Evolutionary conservation across 495 filamentous ascomycete genomes (phyloP).

Genomic region (Podospora conica): DNA sequence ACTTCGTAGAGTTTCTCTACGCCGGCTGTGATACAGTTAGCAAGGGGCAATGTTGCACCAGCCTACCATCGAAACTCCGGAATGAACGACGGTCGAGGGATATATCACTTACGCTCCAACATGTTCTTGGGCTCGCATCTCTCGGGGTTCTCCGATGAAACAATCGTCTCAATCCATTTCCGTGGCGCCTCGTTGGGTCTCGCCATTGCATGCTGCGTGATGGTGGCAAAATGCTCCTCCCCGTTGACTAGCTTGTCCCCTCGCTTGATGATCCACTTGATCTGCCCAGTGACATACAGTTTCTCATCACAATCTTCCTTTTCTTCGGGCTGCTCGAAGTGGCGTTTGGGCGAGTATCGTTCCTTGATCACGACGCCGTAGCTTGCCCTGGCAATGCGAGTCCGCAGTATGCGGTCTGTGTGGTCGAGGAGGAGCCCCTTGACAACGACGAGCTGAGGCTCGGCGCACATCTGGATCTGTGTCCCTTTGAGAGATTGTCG

Average conservation of each 20-base stretch:
- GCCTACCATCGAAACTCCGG: too few species aligned
- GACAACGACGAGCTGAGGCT: constrained; percentile 7
- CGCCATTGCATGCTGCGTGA: neutral
- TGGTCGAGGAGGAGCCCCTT: constrained; percentile 7
- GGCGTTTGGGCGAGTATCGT: neutral
- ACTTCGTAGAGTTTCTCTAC: constrained; percentile 8
- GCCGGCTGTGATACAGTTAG: neutral
- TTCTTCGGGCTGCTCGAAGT: neutral
- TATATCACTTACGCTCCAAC: neutral
- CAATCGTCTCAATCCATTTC: constrained; percentile 3
- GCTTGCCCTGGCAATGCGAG: constrained; percentile 6
- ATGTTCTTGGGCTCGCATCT: neutral
- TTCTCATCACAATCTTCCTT: neutral
- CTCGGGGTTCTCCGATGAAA: constrained; percentile 4
- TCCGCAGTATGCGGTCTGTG: constrained; percentile 4
- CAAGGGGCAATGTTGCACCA: too few species aligned
- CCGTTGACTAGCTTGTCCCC: constrained; percentile 2
- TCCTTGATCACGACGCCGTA: constrained; percentile 3
- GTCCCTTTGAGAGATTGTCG: neutral
- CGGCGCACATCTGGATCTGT: neutral
- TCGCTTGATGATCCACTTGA: constrained; percentile 1
- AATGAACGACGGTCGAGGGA: too few species aligned
- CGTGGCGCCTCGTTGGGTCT: neutral
- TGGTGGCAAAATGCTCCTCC: neutral
- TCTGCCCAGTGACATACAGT: constrained; percentile 1